Base-by-base conservation (phyloP, 108 stramenopile species). In the Ochromonas danica region DNA sequence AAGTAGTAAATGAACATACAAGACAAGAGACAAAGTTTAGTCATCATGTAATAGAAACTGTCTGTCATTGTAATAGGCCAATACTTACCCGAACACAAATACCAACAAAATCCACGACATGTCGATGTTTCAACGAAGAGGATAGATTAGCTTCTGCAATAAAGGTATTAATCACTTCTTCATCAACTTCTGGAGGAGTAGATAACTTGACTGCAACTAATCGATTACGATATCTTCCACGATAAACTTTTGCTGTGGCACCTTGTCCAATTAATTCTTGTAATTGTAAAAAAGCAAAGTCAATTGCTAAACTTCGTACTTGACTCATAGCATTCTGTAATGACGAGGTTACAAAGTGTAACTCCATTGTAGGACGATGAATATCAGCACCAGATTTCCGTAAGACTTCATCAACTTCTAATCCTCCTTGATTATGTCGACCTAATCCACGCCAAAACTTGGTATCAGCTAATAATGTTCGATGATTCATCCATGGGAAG, bases 381-480 rank as follows among this genome's bases (percentile, higher is more conserved):
- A 61, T 41, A 39, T 30, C 39, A 38, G 36, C 80, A 31, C 17
- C 33, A 6, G 35, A 38, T 28, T 42, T 42, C 42, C 36, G 3
- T 1, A 39, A 1, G 40, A 27, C 39, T 27, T 80, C 43, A 40
- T 45, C 36, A 60, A 1, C 14, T 25, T 25, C 35, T 67, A 80
- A 30, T 2, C 39, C 82, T 28, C 39, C 36, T 42, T 61, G 45
- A 35, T 83, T 83, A 70, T 79, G 70, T 39, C 61, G 22, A 17
- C 83, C 83, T 14, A 83, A 61, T 45, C 83, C 83, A 17, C 83
- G 28, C 83, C 83, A 83, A 70, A 61, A 83, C 71, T 83, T 83
- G 39, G 83, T 83, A 70, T 83, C 83, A 22, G 83, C 83, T 10
- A 83, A 6, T 0, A 83, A 51, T 1, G 79, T 79, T 31, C 70